Evolutionary conservation across 768 basidiomycete genomes (phyloP).

Genomic region (Leucosporidium scottii): DNA sequence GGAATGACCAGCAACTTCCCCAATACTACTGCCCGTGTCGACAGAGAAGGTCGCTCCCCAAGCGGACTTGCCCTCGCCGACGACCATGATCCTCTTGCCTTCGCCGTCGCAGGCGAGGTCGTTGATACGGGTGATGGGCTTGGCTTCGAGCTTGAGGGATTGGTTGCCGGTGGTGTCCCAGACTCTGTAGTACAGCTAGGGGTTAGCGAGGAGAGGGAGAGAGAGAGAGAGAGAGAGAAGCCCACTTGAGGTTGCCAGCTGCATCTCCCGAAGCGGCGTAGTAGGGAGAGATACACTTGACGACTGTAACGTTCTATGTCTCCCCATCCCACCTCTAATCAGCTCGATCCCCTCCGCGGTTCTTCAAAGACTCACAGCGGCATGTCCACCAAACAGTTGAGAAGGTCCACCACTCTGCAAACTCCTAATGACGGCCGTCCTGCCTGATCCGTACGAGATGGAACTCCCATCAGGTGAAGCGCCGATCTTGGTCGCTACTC

Average conservation of each 20-base stretch:
- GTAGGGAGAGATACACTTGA: slow-evolving; percentile 53
- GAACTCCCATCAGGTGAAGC: slow-evolving; percentile 11
- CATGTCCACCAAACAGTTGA: background rate
- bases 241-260: slow-evolving; percentile 54
- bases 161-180: slow-evolving; percentile 90
- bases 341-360: too few relatives aligned
- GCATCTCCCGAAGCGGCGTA: slow-evolving; percentile 88
- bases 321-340: too few relatives aligned
- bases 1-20: slow-evolving; percentile 79
- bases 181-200: slow-evolving; percentile 42
- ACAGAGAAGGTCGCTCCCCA: slow-evolving; percentile 42
- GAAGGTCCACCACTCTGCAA: background rate
- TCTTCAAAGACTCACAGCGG: background rate
- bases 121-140: slow-evolving; percentile 46
- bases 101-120: slow-evolving; percentile 95
- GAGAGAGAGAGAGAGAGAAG: background rate
- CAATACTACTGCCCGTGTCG: slow-evolving; percentile 52
- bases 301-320: background rate
- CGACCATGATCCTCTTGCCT: slow-evolving; percentile 85
- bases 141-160: slow-evolving; percentile 44
- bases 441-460: slow-evolving; percentile 22
- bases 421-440: slow-evolving; percentile 11
- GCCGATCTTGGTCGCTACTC: slow-evolving; percentile 23
- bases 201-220: background rate
- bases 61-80: slow-evolving; percentile 66